phyloP scores from a whole-genome alignment of 768 basidiomycete species.

The Serendipita indica region DNA sequence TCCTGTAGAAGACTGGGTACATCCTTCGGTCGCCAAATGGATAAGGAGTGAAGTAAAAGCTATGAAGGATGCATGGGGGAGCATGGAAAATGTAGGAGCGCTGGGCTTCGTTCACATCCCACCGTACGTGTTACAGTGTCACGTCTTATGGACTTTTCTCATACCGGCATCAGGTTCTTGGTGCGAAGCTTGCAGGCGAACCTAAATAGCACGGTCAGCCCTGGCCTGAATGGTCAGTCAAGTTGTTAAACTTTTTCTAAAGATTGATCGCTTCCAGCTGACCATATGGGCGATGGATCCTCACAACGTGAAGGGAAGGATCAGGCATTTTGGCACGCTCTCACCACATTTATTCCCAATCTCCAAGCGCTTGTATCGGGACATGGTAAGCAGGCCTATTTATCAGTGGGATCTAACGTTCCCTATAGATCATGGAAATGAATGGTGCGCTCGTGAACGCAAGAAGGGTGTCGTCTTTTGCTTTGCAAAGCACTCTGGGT shows the following conservation, averaged over 20 bases:
- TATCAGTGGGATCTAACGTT: background rate
- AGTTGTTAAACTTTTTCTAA: background rate
- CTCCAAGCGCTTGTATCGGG: constrained; percentile 55
- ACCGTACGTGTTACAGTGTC: constrained; percentile 31
- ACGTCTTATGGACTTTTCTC: background rate
- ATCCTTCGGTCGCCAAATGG: constrained; percentile 46
- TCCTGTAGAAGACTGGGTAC: constrained; percentile 52
- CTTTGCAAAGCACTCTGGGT: constrained; percentile 69
- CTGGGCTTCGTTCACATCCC: constrained; percentile 66
- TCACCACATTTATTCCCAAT: constrained; percentile 46
- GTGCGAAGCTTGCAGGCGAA: constrained; percentile 25
- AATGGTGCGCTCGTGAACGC: constrained; percentile 62
- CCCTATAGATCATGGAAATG: constrained; percentile 52
- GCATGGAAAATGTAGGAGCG: constrained; percentile 35
- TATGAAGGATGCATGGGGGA: constrained; percentile 49
- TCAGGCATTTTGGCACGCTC: constrained; percentile 43
- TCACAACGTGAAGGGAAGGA: constrained; percentile 44
- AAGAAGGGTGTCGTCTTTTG: constrained; percentile 52
- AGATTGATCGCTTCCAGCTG: constrained; percentile 16
- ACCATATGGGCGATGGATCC: constrained; percentile 38
- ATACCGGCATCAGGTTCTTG: constrained; percentile 19
- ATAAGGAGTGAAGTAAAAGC: constrained; percentile 34
- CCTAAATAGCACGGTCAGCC: constrained; percentile 28
- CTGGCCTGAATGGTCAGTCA: constrained; percentile 29
- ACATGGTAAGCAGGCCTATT: constrained; percentile 34